Evolutionary conservation across 805 yeast species (phyloP), one percentile per base, ranked within the genome.

Genomic region (Candida caryicola): DNA sequence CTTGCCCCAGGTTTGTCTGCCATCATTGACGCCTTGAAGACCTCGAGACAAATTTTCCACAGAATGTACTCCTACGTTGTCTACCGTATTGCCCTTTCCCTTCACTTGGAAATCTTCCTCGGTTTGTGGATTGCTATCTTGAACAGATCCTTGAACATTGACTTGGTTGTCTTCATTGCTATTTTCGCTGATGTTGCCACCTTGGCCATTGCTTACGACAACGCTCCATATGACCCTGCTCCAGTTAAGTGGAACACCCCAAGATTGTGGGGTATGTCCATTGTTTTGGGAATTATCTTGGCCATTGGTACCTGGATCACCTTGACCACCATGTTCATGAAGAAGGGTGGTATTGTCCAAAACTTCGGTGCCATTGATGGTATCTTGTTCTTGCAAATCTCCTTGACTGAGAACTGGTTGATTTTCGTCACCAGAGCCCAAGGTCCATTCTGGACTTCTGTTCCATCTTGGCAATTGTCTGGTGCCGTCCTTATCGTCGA

Each of bases 11-110:
- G 62, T 57, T 51, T 57, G 54, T 57, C 62, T 50, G 60, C 61
- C 21, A 57, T 57, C 41, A 55, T 57, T 41, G 61, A 57, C 45
- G 60, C 60, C 38, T 49, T 57, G 54, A 89, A 89, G 82, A 88
- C 95, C 35, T 57, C 62, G 40, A 51, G 62, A 49, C 60, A 56
- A 41, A 57, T 57, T 56, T 57, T 60, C 95, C 96, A 89, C 90
- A 85, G 96, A 78, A 89, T 89, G 96, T 88, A 89, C 81, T 80
- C 96, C 57, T 89, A 89, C 73, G 95, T 89, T 74, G 95, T 88
- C 60, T 89, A 89, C 90, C 90, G 96, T 79, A 89, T 89, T 69
- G 96, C 96, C 64, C 75, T 88, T 65, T 89, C 96, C 47, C 78
- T 88, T 62, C 96, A 88, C 74, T 82, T 88, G 78, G 96, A 89